Percentiles rank a stretch among this genome's conserved stretches.
phyloP scores from a whole-genome alignment of 352 stramenopile species.

The Pythium angustatum region DNA sequence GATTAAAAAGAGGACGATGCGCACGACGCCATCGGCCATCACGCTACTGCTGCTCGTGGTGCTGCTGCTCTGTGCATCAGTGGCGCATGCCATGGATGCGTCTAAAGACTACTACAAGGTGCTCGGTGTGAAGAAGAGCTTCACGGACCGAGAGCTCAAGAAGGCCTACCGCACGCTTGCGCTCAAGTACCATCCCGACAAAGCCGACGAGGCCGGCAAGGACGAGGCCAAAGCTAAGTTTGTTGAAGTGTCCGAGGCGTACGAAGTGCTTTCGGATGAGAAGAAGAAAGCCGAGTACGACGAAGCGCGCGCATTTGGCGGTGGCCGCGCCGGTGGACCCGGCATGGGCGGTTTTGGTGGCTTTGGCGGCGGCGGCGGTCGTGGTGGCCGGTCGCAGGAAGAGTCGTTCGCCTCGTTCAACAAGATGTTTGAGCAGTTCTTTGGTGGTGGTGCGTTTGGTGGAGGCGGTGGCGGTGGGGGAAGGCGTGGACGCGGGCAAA shows the following conservation, averaged over 20 bases:
- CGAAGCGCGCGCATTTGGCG: constrained; percentile 54
- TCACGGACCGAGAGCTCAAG: constrained; percentile 81
- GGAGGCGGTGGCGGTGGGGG: constrained; percentile 35
- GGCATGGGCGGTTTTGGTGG: constrained; percentile 33
- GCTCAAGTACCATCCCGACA: constrained; percentile 91
- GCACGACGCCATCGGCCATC: not conserved
- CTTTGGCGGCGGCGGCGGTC: constrained; percentile 18
- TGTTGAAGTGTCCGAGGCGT: constrained; percentile 91
- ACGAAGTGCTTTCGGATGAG: constrained; percentile 91
- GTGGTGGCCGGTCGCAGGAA: constrained; percentile 40
- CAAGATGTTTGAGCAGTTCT: constrained; percentile 90
- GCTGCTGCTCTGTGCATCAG: constrained; percentile 23
- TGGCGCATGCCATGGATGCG: constrained; percentile 48
- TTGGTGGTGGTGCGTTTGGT: constrained; percentile 44
- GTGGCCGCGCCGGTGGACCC: constrained; percentile 26
- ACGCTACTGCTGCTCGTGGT: constrained; percentile 30
- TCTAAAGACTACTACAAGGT: constrained; percentile 86
- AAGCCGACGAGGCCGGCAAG: constrained; percentile 75
- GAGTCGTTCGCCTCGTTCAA: constrained; percentile 74
- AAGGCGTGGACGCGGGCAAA: constrained; percentile 32
- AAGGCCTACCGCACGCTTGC: constrained; percentile 88
- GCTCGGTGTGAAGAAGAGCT: constrained; percentile 67
- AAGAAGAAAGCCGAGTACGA: constrained; percentile 91
- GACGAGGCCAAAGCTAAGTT: constrained; percentile 90
- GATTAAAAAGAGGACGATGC: too few species aligned